These are phyloP conservation scores for Torulaspora delbrueckii DNA, from an alignment of 805 yeast genomes.

Conservation along the genomic window DNA sequence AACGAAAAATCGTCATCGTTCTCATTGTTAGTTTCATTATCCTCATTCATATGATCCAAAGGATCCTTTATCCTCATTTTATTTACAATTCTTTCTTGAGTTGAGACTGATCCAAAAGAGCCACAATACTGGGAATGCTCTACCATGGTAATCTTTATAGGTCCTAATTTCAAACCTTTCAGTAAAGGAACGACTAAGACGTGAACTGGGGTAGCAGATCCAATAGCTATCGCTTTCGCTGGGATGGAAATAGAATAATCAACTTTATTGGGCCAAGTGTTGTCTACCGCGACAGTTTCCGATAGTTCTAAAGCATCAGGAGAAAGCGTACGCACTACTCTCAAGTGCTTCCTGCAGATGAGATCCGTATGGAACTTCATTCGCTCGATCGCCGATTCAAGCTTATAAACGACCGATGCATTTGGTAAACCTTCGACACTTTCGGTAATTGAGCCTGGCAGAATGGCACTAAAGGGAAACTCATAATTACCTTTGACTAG, in stretches of 20 bases:
- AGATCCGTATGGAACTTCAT: conserved; percentile 69
- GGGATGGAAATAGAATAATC: conserved; percentile 87
- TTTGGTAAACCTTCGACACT: conserved; percentile 87
- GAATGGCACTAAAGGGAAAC: conserved; percentile 77
- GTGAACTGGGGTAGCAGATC: conserved; percentile 67
- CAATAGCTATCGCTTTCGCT: conserved; percentile 83
- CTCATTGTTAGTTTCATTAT: conserved; percentile 26
- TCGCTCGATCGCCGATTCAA: conserved; percentile 78
- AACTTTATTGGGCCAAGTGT: conserved; percentile 91
- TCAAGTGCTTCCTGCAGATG: conserved; percentile 61
- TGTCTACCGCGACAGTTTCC: conserved; percentile 90
- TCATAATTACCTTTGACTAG: conserved; percentile 77
- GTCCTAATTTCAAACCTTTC: conserved; percentile 76
- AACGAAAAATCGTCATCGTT: conserved; percentile 23
- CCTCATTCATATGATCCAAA: conserved; percentile 27
- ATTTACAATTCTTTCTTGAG: conserved; percentile 58
- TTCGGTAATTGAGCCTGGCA: conserved; percentile 84
- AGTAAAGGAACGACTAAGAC: conserved; percentile 70
- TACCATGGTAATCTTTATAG: conserved; percentile 59
- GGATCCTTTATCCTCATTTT: conserved; percentile 45
- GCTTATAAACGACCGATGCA: conserved; percentile 62
- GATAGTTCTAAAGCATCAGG: conserved; percentile 83
- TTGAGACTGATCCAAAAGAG: conserved; percentile 50
- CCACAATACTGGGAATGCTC: conserved; percentile 66
- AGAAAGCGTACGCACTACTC: conserved; percentile 81